Percentiles rank a stretch among this genome's conserved stretches.
Evolutionary conservation across 2,329 filamentous ascomycete species (phyloP).

Genomic region (Grosmannia penicillata): DNA sequence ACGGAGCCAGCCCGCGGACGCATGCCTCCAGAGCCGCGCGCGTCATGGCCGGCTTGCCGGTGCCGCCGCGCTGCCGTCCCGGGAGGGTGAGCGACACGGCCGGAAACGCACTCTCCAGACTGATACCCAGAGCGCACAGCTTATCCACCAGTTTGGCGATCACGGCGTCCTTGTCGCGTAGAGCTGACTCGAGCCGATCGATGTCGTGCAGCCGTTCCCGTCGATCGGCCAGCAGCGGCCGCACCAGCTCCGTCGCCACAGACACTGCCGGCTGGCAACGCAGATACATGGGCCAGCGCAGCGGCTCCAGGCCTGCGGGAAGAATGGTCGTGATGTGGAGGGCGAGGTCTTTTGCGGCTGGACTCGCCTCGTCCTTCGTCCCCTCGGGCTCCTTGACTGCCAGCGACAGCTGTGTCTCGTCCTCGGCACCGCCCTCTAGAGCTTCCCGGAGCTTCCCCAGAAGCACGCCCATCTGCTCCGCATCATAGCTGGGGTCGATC

Average conservation of each 20-base stretch:
- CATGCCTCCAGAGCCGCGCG: slow-evolving; percentile 26
- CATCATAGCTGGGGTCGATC: slow-evolving; percentile 59
- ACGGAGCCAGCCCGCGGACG: slow-evolving; percentile 36
- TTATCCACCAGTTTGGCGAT: slow-evolving; percentile 38
- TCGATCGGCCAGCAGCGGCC: slow-evolving; percentile 35
- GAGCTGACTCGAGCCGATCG: slow-evolving; percentile 24
- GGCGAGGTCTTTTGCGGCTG: slow-evolving; percentile 24
- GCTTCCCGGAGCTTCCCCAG: slow-evolving; percentile 31
- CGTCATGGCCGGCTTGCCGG: not conserved
- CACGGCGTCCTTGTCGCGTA: slow-evolving; percentile 36
- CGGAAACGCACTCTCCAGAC: slow-evolving; percentile 39
- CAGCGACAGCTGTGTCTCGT: slow-evolving; percentile 14
- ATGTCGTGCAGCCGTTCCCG: slow-evolving; percentile 24
- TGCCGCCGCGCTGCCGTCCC: not conserved
- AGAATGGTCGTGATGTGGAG: slow-evolving; percentile 45
- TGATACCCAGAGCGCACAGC: slow-evolving; percentile 33
- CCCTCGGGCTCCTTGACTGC: not conserved
- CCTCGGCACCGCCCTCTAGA: not conserved
- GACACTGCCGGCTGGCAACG: slow-evolving; percentile 25
- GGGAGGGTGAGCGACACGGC: not conserved
- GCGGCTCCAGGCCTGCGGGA: slow-evolving; percentile 43
- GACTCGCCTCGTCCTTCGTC: too few relatives aligned
- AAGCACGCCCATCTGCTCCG: slow-evolving; percentile 52
- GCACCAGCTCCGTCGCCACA: slow-evolving; percentile 32
- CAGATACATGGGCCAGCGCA: slow-evolving; percentile 53